These are phyloP conservation scores for Holtermannia corniformis DNA, from an alignment of 768 basidiomycete genomes.

Conservation along the genomic window DNA sequence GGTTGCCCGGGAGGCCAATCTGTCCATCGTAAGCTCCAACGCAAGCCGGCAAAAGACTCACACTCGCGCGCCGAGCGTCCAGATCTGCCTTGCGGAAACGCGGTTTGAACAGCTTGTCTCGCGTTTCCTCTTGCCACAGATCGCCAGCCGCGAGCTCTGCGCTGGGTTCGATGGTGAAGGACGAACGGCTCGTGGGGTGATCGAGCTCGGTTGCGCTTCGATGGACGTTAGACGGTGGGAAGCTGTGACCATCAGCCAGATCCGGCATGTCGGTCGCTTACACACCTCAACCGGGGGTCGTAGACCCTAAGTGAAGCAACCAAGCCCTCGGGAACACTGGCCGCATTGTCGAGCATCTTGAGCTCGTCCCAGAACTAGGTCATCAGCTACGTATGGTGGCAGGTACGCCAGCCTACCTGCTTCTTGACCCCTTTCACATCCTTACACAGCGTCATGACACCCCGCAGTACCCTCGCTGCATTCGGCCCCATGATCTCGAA, in stretches of 20 bases:
- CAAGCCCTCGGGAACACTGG: slow-evolving; percentile 62
- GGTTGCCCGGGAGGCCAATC: slow-evolving; percentile 69
- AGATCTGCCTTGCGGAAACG: slow-evolving; percentile 73
- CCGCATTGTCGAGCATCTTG: slow-evolving; percentile 54
- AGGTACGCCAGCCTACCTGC: slow-evolving; percentile 2
- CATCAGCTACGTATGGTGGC: neutral
- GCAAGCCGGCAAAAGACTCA: slow-evolving; percentile 37
- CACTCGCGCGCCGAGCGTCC: slow-evolving; percentile 70
- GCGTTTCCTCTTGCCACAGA: slow-evolving; percentile 57
- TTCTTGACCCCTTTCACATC: slow-evolving; percentile 1
- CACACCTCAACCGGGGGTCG: slow-evolving; percentile 78
- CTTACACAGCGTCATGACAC: slow-evolving; percentile 42
- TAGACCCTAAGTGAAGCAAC: slow-evolving; percentile 66
- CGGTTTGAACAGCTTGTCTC: slow-evolving; percentile 52
- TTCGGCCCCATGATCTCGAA: slow-evolving; percentile 89
- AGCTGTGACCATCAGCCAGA: slow-evolving; percentile 47
- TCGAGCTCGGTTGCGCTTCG: slow-evolving; percentile 16
- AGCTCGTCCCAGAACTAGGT: slow-evolving; percentile 63
- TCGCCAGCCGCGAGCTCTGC: slow-evolving; percentile 54
- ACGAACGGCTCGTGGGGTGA: neutral
- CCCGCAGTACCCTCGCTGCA: slow-evolving; percentile 55
- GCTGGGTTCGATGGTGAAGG: slow-evolving; percentile 44
- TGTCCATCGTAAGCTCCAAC: slow-evolving; percentile 35
- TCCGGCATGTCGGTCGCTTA: slow-evolving; percentile 1
- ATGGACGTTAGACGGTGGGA: slow-evolving; percentile 71